phyloP scores from a whole-genome alignment of 2,329 filamentous ascomycete species.

The Sphaerulina vaccinii region DNA sequence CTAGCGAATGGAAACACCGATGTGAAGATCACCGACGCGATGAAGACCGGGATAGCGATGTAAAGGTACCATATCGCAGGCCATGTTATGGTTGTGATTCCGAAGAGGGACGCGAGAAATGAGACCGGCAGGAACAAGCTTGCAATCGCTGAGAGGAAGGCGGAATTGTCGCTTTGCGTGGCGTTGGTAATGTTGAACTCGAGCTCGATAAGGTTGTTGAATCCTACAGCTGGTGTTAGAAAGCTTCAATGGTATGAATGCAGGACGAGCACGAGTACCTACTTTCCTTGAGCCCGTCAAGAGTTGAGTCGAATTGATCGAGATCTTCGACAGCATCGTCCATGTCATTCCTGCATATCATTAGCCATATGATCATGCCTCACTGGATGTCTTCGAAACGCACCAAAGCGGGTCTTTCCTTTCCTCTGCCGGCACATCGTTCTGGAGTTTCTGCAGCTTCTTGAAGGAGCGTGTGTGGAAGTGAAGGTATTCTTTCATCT shows the following conservation, averaged over 20 bases:
- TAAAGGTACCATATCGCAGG: conserved; percentile 37
- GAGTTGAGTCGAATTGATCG: conserved; percentile 37
- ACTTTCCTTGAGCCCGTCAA: conserved; percentile 39
- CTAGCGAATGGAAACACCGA: conserved; percentile 32
- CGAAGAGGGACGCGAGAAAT: conserved; percentile 38
- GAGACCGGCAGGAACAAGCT: conserved; percentile 40
- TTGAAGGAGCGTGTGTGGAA: conserved; percentile 38
- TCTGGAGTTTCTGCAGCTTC: conserved; percentile 38
- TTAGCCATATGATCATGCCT: too few relatives aligned
- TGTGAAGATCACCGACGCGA: conserved; percentile 32
- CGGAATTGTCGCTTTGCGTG: conserved; percentile 37
- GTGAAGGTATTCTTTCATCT: conserved; percentile 38
- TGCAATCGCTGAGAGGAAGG: conserved; percentile 37
- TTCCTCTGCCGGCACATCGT: conserved; percentile 32
- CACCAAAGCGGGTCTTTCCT: conserved; percentile 37
- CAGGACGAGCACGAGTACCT: conserved; percentile 1
- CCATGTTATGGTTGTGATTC: conserved; percentile 38
- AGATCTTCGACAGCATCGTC: conserved; percentile 40
- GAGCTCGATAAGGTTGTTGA: conserved; percentile 42
- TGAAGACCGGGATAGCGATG: conserved; percentile 36
- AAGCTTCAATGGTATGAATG: too few relatives aligned
- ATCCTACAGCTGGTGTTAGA: conserved; percentile 23
- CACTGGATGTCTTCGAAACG: too few relatives aligned
- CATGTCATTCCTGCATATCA: conserved; percentile 39
- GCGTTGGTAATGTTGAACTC: conserved; percentile 42